Evolutionary conservation across 148 eudicot species (phyloP), one percentile per base, ranked within the genome.

Genomic region (Nepenthes gracilis): DNA sequence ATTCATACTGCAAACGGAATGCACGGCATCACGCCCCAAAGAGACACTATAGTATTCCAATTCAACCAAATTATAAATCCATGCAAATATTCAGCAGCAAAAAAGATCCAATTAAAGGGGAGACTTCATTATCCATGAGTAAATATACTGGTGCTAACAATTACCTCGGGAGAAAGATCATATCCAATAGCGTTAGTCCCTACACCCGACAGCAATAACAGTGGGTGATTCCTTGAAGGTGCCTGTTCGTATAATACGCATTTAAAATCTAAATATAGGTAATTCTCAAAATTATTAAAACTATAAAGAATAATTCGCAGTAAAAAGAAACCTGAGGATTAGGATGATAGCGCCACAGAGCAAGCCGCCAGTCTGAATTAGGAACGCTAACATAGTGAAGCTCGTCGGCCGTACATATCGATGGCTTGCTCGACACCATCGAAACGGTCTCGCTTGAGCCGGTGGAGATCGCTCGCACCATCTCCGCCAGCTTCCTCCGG

Each of bases 181-280:
- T 84, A 93, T 55, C 96, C 99, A 68, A 93, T 83, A 43, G 96
- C 97, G 75, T 93, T 93, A 32, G 99, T 93, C 45, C 91, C 99
- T 57, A 93, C 99, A 9, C 99, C 99, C 0, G 99, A 93, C 64
- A 93, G 66, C 63, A 93, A 68, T 78, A 93, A 62, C 69, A 93
- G 78, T 9, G 96, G 99, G 64, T 93, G 96, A 74, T 86, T 89
- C 74, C 92, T 86, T 33, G 61, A 57, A 35, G 76, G 78, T 47
- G 81, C 89, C 99, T 93, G 68, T 59, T 37, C 51, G 59, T 32
- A 67, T 53, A 45, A 49, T 23, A 50, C 12, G 43, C 47, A 35
- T 56, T 54, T 54, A 14, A 32, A 2, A 67, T 13, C 38, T 32
- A 36, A 34, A 23, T 23, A 23, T 23, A 23, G 23, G 23, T 23